Evolutionary conservation across 257 asterid genomes (phyloP), one percentile per base, ranked within the genome.

Genomic region (Solanum pennellii): DNA sequence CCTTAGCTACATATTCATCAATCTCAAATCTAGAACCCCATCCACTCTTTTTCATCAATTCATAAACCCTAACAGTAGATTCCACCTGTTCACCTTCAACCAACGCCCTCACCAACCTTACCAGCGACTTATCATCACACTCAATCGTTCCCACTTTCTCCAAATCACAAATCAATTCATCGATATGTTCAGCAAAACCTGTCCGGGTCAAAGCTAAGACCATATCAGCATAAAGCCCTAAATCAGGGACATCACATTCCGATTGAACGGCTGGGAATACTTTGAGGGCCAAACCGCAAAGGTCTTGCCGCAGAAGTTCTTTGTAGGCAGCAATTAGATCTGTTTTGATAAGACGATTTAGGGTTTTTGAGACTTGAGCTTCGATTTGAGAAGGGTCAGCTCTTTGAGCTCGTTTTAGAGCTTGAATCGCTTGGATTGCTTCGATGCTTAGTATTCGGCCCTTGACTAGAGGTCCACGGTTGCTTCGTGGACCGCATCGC

Each of bases 271-370:
- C 86, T 87, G 94, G 91, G 93, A 95, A 95, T 39, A 93, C 98
- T 75, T 39, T 86, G 86, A 90, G 90, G 60, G 98, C 98, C 73
- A 96, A 76, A 86, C 93, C 85, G 89, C 92, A 88, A 18, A 94
- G 96, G 72, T 94, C 96, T 91, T 95, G 99, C n/a, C 99, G 96
- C 66, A 94, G 93, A 84, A 97, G 98, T 91, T 97, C 98, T 86
- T 91, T 93, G 92, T 90, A 88, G 44, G 99, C 92, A 33, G 99
- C 95, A 83, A 91, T 87, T 90, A 96, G 98, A 91, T 96, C 99
- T 88, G 98, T 62, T 87, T 96, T 96, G 87, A 96, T 69, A 83
- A 96, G 98, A 74, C 99, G 98, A 56, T 93, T 88, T 90, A 96
- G 93, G 82, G 88, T 87, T n/a, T 92, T 91, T 1, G 93, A 92